Evolutionary conservation across 73 alveolate genomes (phyloP).

Genomic region (Paramecium sexaurelia): DNA sequence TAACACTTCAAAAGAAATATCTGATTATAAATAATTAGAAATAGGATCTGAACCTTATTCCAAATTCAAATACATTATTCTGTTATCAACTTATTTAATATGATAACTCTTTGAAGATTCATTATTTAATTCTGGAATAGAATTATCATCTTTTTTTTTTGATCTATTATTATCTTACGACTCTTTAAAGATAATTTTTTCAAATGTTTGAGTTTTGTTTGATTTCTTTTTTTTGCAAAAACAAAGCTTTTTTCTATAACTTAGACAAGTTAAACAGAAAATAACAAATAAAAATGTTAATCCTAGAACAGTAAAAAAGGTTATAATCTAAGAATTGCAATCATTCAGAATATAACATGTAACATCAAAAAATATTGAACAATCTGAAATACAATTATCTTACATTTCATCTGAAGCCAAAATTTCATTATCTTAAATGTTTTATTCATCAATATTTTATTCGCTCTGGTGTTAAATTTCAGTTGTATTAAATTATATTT

Average conservation of each 20-base stretch:
- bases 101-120: not conserved
- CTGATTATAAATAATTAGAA: not conserved
- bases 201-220: not conserved
- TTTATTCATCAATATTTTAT: not conserved
- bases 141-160: not conserved
- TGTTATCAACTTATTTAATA: not conserved
- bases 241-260: not conserved
- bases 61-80: conserved; percentile 20
- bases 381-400: conserved; percentile 12
- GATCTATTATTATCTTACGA: not conserved
- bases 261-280: not conserved
- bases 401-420: not conserved
- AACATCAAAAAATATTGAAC: conserved; percentile 19
- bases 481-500: conserved; percentile 21
- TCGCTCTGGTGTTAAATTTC: not conserved
- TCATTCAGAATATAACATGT: not conserved
- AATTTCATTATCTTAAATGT: not conserved
- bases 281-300: not conserved
- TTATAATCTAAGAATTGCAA: not conserved
- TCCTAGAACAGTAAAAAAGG: conserved; percentile 9
- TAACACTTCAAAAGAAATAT: not conserved
- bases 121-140: not conserved
- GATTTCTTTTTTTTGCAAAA: not conserved
- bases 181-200: not conserved
- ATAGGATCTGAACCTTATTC: not conserved